Conservation (phyloP, 345 rosid genomes). For the Leavenworthia alabamica region DNA sequence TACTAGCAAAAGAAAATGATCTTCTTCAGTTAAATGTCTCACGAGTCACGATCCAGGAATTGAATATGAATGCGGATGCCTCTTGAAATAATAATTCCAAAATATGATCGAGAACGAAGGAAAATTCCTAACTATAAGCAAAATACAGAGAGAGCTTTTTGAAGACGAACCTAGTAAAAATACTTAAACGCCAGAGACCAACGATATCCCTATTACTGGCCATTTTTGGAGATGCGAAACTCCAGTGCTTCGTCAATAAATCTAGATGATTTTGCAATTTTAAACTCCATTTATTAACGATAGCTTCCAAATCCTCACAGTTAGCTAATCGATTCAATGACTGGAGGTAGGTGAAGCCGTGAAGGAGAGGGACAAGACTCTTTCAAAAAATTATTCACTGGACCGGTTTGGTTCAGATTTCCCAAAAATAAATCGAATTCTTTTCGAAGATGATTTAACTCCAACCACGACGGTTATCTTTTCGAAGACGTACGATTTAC, state of each 20-base stretch:
- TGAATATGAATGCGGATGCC: constrained; percentile 80
- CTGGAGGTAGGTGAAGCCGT: background rate
- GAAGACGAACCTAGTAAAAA: constrained; percentile 39
- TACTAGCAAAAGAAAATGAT: constrained; percentile 28
- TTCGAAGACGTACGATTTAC: background rate
- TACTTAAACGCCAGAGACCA: constrained; percentile 58
- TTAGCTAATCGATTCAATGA: background rate
- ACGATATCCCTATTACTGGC: constrained; percentile 26
- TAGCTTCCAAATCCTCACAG: background rate
- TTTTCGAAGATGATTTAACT: background rate
- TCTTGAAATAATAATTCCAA: constrained; percentile 51
- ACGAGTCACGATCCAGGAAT: constrained; percentile 83
- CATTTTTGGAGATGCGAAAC: constrained; percentile 18
- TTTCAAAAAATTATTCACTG: background rate
- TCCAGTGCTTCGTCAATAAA: background rate
- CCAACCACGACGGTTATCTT: background rate
- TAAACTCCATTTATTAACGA: background rate
- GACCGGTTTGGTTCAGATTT: background rate
- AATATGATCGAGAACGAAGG: background rate
- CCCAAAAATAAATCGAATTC: background rate
- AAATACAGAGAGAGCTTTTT: background rate
- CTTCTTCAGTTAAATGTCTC: constrained; percentile 57
- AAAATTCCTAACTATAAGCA: background rate
- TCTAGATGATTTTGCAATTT: background rate
- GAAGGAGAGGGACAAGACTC: background rate